phyloP scores from a whole-genome alignment of 1,284 basidiomycete species.

The Ceratobasidium theobromae region DNA sequence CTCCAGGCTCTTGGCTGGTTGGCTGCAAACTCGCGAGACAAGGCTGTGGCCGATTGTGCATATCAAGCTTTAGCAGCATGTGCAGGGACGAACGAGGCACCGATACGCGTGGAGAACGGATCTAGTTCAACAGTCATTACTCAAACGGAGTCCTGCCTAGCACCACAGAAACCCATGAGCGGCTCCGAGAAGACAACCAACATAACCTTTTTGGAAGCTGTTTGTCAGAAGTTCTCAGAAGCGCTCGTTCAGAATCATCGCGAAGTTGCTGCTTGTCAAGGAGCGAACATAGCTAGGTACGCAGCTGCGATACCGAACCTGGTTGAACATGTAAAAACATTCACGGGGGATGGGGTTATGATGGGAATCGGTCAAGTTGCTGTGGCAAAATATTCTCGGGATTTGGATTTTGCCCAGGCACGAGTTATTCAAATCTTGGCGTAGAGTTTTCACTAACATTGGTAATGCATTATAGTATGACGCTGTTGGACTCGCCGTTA shows the following conservation, averaged over 20 bases:
- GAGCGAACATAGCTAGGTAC: conserved; percentile 8
- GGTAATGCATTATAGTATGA: background rate
- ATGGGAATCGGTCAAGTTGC: background rate
- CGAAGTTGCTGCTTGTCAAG: conserved; percentile 1
- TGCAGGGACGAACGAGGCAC: background rate
- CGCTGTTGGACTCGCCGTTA: background rate
- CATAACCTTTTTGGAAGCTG: background rate
- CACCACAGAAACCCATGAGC: background rate
- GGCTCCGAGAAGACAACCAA: background rate
- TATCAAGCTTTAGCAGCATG: background rate
- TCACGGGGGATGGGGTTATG: background rate
- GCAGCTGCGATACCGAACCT: background rate
- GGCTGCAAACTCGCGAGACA: background rate
- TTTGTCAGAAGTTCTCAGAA: background rate
- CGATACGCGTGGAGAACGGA: background rate
- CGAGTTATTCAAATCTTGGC: too few species aligned
- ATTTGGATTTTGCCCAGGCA: too few species aligned
- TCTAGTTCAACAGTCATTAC: background rate
- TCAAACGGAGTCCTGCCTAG: too few species aligned
- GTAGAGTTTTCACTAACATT: background rate
- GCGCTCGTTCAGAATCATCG: background rate
- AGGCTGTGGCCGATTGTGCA: background rate
- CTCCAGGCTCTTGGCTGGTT: background rate
- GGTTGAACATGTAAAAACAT: background rate
- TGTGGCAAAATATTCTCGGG: background rate